Evolutionary conservation across 768 basidiomycete genomes (phyloP).

Genomic region (Lactarius evosmus): DNA sequence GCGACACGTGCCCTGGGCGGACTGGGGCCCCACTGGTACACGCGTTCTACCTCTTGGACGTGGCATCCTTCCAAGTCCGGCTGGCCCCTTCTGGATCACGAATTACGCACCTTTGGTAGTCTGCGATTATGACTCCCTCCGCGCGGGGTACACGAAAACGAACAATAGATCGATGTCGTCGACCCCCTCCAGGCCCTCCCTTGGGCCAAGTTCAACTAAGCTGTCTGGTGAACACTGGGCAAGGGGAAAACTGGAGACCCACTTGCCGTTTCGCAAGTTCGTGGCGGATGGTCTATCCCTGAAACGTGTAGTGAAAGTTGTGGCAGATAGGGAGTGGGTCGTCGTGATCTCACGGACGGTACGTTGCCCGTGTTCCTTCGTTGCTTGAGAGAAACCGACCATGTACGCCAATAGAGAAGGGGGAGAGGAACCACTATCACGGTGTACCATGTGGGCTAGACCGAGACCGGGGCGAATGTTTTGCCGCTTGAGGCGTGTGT

Average conservation of each 20-base stretch:
- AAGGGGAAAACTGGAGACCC: conserved; percentile 4
- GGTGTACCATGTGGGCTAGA: conserved; percentile 13
- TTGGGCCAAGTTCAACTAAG: background rate
- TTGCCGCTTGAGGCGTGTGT: background rate
- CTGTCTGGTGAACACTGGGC: conserved; percentile 1
- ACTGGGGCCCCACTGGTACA: conserved; percentile 16
- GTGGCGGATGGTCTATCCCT: background rate
- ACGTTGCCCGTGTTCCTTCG: background rate
- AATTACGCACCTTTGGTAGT: conserved; percentile 8
- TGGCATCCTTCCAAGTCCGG: background rate
- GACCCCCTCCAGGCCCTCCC: background rate
- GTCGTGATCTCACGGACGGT: conserved; percentile 12
- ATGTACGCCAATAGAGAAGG: background rate
- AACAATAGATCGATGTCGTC: background rate
- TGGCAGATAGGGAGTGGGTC: conserved; percentile 21
- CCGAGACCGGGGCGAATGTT: background rate
- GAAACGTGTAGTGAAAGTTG: background rate
- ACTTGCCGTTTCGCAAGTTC: conserved; percentile 16
- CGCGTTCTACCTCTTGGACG: background rate
- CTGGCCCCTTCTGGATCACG: conserved; percentile 17
- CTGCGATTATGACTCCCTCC: conserved; percentile 12
- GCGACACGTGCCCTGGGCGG: conserved; percentile 2
- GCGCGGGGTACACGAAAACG: background rate
- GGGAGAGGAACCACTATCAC: background rate
- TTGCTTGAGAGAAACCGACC: background rate